Percentiles rank a stretch among this genome's conserved stretches.
Evolutionary conservation across 1,284 basidiomycete genomes (phyloP).

Genomic region (Puccinia polysora): DNA sequence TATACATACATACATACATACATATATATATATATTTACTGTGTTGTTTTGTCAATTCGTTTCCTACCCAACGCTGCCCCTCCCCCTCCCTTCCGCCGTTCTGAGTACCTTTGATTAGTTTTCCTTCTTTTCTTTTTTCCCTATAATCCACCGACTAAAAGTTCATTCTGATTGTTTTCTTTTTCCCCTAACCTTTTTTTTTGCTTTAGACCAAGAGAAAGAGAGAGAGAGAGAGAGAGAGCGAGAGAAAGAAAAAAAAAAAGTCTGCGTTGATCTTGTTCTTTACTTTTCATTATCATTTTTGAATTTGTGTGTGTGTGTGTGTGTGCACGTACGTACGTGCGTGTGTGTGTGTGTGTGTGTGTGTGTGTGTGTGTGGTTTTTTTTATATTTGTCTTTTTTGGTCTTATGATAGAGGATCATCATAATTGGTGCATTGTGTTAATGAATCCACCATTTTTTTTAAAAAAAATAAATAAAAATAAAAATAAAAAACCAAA

Average conservation of each 20-base stretch:
- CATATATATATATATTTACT: too few species aligned
- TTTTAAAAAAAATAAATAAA: too few species aligned
- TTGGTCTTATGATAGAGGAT: background rate
- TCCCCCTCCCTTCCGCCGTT: background rate
- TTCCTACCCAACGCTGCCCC: too few species aligned
- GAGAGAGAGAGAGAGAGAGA: too few species aligned
- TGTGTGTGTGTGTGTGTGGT: constrained; percentile 9
- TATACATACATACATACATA: too few species aligned
- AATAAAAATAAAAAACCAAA: too few species aligned
- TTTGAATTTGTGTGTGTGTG: background rate
- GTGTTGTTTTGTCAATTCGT: too few species aligned
- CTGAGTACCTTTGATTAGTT: background rate
- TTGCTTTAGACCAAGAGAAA: constrained; percentile 1
- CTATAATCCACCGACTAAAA: background rate
- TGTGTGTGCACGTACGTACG: background rate
- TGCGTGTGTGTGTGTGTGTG: background rate
- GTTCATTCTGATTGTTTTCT: too few species aligned
- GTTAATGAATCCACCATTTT: too few species aligned
- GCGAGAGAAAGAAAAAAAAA: too few species aligned
- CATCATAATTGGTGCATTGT: too few species aligned
- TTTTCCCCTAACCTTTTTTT: background rate
- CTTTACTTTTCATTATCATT: background rate
- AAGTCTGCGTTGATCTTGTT: background rate
- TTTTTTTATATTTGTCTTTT: constrained; percentile 14
- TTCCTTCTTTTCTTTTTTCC: constrained; percentile 7